A percentile compares a stretch with the other conserved stretches of the same genome.
These are phyloP conservation scores for Colletotrichum tabaci DNA, from an alignment of 2,329 filamentous ascomycete species.

Conservation along the genomic window DNA sequence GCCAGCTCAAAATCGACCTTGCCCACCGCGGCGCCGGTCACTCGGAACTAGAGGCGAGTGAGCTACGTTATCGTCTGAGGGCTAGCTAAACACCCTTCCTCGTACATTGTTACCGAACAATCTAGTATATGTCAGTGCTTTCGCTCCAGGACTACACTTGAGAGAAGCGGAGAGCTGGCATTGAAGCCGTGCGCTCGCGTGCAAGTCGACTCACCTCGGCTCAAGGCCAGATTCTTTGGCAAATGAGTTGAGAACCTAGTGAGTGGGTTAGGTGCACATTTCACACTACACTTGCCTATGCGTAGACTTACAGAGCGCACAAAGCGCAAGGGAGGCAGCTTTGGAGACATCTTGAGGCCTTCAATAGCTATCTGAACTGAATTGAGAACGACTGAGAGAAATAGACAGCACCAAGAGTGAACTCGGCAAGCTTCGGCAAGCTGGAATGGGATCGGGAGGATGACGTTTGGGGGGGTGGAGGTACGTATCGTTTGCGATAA, in stretches of 20 bases:
- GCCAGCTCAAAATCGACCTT: constrained; percentile 83
- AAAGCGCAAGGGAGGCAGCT: constrained; percentile 44
- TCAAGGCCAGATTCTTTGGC: constrained; percentile 89
- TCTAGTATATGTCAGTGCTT: constrained; percentile 46
- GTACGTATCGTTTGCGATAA: not conserved
- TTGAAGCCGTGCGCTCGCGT: not conserved
- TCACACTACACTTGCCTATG: not conserved
- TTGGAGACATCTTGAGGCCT: constrained; percentile 32
- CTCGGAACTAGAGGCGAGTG: constrained; percentile 68
- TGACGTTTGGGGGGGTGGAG: constrained; percentile 11
- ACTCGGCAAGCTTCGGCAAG: constrained; percentile 36
- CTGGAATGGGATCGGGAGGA: constrained; percentile 11
- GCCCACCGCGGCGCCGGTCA: constrained; percentile 75
- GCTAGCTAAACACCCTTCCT: not conserved
- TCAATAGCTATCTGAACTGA: not conserved
- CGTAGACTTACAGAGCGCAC: constrained; percentile 70
- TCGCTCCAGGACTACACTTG: not conserved
- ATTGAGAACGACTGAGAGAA: not conserved
- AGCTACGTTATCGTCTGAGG: not conserved
- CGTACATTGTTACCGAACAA: constrained; percentile 60
- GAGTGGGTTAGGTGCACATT: constrained; percentile 9
- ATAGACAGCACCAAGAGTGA: not conserved
- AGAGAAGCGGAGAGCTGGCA: not conserved
- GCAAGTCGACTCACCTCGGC: constrained; percentile 75
- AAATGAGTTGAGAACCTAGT: constrained; percentile 87